Percentiles rank a stretch among this genome's conserved stretches.
Conservation (phyloP, 768 basidiomycete species). For the Leccinellum rugosiceps region DNA sequence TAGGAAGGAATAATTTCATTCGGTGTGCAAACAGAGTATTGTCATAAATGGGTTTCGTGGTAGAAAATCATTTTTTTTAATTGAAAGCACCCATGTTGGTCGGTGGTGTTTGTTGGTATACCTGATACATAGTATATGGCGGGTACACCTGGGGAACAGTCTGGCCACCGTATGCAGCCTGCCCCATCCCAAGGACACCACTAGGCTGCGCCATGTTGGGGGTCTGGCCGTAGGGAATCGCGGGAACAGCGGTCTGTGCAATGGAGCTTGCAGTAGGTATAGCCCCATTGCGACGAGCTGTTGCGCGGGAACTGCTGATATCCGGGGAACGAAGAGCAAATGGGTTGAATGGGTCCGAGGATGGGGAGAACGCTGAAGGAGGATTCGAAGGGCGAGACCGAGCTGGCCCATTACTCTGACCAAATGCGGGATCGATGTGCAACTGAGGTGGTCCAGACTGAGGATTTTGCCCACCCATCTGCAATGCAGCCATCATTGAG, state of each 20-base stretch:
- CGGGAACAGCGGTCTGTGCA: slow-evolving; percentile 26
- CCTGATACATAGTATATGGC: slow-evolving; percentile 74
- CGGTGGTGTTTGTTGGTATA: slow-evolving; percentile 74
- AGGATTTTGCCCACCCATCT: slow-evolving; percentile 86
- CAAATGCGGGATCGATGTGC: slow-evolving; percentile 66
- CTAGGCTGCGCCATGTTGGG: slow-evolving; percentile 56
- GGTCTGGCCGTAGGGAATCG: slow-evolving; percentile 58
- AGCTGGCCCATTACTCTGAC: slow-evolving; percentile 39
- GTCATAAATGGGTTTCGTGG: slow-evolving; percentile 42
- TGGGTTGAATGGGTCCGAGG: slow-evolving; percentile 56
- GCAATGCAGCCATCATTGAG: slow-evolving; percentile 90
- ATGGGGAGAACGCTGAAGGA: slow-evolving; percentile 47
- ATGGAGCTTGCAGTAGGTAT: slow-evolving; percentile 33
- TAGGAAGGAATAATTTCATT: slow-evolving; percentile 35
- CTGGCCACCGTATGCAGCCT: slow-evolving; percentile 60
- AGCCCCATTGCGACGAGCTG: slow-evolving; percentile 43
- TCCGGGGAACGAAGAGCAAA: slow-evolving; percentile 52
- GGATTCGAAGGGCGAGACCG: slow-evolving; percentile 46
- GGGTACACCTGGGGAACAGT: slow-evolving; percentile 69
- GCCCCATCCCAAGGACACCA: slow-evolving; percentile 60
- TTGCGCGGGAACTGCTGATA: slow-evolving; percentile 47
- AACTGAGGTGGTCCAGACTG: slow-evolving; percentile 75
- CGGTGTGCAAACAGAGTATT: slow-evolving; percentile 29
- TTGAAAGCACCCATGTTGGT: slow-evolving; percentile 77
- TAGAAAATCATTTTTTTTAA: slow-evolving; percentile 32